phyloP scores from a whole-genome alignment of 306 rosid species.

The Inga leiocalycina region DNA sequence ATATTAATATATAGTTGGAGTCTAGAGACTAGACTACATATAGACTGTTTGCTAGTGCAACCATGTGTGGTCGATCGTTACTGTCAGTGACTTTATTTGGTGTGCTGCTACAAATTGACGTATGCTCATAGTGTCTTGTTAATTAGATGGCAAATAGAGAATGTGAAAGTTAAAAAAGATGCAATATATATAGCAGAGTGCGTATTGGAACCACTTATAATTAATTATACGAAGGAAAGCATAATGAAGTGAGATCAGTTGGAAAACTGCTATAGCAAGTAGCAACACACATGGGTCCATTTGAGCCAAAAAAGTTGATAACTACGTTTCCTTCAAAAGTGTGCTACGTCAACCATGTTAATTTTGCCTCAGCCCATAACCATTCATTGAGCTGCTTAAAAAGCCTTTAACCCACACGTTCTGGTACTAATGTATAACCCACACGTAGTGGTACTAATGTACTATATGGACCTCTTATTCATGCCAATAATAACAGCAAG shows the following conservation, averaged over 20 bases:
- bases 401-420: not conserved
- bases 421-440: not conserved
- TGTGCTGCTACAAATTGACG: not conserved
- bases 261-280: not conserved
- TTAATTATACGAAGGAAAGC: not conserved
- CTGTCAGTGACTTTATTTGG: not conserved
- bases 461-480: not conserved
- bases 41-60: not conserved
- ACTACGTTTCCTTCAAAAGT: not conserved
- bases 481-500: not conserved
- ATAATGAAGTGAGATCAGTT: not conserved
- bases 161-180: not conserved
- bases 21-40: not conserved
- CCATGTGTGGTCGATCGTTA: not conserved
- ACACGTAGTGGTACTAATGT: not conserved
- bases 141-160: not conserved
- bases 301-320: slow-evolving; percentile 20
- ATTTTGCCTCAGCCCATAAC: not conserved
- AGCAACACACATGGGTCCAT: not conserved
- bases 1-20: not conserved
- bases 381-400: not conserved
- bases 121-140: not conserved
- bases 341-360: not conserved
- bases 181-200: not conserved
- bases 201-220: slow-evolving; percentile 10